These are phyloP conservation scores for Ganoderma meredithae DNA, from an alignment of 1,284 basidiomycete species.

Conservation along the genomic window DNA sequence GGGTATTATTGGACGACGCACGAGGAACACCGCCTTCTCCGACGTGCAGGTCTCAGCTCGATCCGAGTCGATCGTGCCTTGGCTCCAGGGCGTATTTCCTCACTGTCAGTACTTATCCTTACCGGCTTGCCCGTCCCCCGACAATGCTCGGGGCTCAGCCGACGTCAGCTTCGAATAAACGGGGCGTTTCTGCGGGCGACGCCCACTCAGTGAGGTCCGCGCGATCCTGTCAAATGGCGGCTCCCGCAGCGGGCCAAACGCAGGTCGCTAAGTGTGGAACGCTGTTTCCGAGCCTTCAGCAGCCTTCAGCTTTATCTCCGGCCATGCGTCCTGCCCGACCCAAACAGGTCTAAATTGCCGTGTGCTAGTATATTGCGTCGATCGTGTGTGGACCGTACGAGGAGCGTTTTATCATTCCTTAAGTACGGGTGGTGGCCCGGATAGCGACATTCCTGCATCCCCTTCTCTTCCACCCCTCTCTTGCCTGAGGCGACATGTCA, in stretches of 20 bases:
- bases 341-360: neutral
- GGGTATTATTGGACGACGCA: neutral
- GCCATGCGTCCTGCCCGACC: neutral
- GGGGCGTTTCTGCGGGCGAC: neutral
- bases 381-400: neutral
- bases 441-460: neutral
- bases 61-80: too few relatives aligned
- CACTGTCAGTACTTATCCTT: too few relatives aligned
- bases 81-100: too few relatives aligned
- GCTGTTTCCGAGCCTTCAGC: neutral
- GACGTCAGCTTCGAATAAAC: neutral
- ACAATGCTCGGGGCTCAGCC: neutral
- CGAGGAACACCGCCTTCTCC: too few relatives aligned
- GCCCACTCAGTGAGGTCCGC: neutral
- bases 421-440: neutral
- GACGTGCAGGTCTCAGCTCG: too few relatives aligned
- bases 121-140: too few relatives aligned
- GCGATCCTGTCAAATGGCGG: neutral
- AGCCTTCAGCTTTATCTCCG: neutral
- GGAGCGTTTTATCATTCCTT: neutral
- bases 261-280: neutral
- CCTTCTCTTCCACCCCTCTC: neutral
- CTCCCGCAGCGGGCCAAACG: too few relatives aligned
- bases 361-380: neutral
- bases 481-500: conserved; percentile 22